Evolutionary conservation across 106 monocot genomes (phyloP).

Genomic region (Dendrobium nobile): DNA sequence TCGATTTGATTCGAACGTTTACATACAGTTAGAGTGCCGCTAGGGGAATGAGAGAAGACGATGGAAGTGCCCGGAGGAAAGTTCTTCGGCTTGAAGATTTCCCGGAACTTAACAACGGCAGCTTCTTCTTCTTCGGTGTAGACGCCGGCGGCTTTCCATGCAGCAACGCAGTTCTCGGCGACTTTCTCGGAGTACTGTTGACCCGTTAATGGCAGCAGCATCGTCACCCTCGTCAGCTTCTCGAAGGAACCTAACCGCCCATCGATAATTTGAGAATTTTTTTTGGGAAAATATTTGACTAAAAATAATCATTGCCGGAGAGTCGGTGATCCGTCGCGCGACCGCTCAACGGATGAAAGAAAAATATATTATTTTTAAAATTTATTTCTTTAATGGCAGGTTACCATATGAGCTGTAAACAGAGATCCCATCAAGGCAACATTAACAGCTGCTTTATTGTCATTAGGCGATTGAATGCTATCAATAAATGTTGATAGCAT

Average conservation of each 20-base stretch:
- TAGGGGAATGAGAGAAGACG: constrained; percentile 46
- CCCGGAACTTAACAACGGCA: constrained; percentile 41
- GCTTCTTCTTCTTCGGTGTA: constrained; percentile 41
- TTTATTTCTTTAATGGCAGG: too few species aligned
- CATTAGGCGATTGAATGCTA: too few species aligned
- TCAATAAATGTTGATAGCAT: too few species aligned
- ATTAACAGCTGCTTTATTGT: too few species aligned
- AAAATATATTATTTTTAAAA: too few species aligned
- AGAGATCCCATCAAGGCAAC: too few species aligned
- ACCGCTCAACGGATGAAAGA: too few species aligned
- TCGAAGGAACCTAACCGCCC: constrained; percentile 40
- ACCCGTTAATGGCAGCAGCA: constrained; percentile 60
- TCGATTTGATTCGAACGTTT: neutral
- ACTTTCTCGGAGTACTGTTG: constrained; percentile 59
- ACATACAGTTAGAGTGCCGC: constrained; percentile 44
- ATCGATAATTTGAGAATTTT: too few species aligned
- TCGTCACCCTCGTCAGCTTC: constrained; percentile 49
- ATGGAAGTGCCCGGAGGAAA: constrained; percentile 58
- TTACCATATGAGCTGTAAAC: too few species aligned
- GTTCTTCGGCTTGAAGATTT: constrained; percentile 22
- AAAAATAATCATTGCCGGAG: too few species aligned
- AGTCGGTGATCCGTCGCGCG: too few species aligned
- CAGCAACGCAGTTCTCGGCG: constrained; percentile 41
- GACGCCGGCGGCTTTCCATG: constrained; percentile 45
- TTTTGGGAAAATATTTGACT: too few species aligned